phyloP scores from a whole-genome alignment of 2,329 filamentous ascomycete genomes.

The Cordyceps tenuipes region DNA sequence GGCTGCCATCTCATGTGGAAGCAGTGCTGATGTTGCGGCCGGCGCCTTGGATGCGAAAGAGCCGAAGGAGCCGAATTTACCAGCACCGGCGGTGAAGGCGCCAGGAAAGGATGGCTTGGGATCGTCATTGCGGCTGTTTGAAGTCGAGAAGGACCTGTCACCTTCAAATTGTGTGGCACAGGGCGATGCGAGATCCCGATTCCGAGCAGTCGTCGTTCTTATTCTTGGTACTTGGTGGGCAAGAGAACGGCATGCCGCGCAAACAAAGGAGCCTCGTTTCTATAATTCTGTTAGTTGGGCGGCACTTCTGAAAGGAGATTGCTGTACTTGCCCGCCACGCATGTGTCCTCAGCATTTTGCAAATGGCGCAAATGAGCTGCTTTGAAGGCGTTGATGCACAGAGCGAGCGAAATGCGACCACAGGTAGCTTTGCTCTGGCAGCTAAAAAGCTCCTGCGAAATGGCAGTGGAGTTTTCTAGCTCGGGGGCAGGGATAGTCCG shows the following conservation, averaged over 20 bases:
- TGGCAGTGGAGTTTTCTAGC: conserved; percentile 7
- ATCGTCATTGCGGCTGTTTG: conserved; percentile 16
- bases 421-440: conserved; percentile 4
- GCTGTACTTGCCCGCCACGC: conserved; percentile 28
- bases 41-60: conserved; percentile 17
- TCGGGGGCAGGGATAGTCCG: conserved; percentile 10
- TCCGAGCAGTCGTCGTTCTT: background rate
- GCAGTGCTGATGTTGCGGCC: conserved; percentile 19
- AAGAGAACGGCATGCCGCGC: conserved; percentile 18
- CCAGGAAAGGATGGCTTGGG: conserved; percentile 18
- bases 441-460: background rate
- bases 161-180: background rate
- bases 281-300: conserved; percentile 6
- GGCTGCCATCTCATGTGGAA: conserved; percentile 32
- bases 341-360: conserved; percentile 35
- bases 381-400: background rate
- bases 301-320: background rate
- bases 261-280: conserved; percentile 27
- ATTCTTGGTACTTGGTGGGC: background rate
- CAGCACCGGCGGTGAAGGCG: conserved; percentile 16
- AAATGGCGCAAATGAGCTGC: conserved; percentile 15
- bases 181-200: background rate
- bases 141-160: conserved; percentile 20
- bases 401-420: conserved; percentile 3
- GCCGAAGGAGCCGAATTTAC: conserved; percentile 14